A percentile compares a stretch with the other conserved stretches of the same genome.
Evolutionary conservation across 768 basidiomycete species (phyloP).

Genomic region (Cantharellus cinnabarinus): DNA sequence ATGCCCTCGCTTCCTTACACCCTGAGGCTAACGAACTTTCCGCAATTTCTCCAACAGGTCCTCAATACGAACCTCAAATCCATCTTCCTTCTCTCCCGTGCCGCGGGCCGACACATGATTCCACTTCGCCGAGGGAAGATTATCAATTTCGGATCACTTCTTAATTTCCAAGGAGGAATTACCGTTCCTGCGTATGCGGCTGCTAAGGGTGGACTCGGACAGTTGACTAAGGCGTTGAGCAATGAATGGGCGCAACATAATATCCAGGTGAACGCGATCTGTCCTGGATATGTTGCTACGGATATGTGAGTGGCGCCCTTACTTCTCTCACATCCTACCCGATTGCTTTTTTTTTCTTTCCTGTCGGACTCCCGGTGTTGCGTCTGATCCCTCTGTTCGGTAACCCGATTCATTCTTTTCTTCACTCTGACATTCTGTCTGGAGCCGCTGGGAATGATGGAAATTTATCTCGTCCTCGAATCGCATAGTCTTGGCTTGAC

Average conservation of each 20-base stretch:
- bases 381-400: background rate
- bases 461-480: too few species aligned
- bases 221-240: slow-evolving; percentile 71
- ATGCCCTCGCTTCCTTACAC: background rate
- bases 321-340: slow-evolving; percentile 10
- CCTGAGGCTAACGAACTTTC: slow-evolving; percentile 11
- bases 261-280: slow-evolving; percentile 75
- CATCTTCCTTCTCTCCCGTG: slow-evolving; percentile 65
- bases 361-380: background rate
- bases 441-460: background rate
- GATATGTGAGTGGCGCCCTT: slow-evolving; percentile 41
- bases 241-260: slow-evolving; percentile 87
- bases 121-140: slow-evolving; percentile 39
- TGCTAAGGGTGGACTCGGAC: slow-evolving; percentile 73
- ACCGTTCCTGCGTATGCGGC: slow-evolving; percentile 81
- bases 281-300: slow-evolving; percentile 74
- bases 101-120: slow-evolving; percentile 83
- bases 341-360: background rate
- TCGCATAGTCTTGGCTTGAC: too few species aligned
- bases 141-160: slow-evolving; percentile 46
- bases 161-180: slow-evolving; percentile 39
- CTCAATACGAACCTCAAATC: slow-evolving; percentile 77
- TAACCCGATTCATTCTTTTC: background rate
- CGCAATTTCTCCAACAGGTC: slow-evolving; percentile 28
- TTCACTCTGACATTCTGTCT: background rate